Base-by-base conservation (phyloP, 768 basidiomycete genomes). In the Collybiopsis confluens region DNA sequence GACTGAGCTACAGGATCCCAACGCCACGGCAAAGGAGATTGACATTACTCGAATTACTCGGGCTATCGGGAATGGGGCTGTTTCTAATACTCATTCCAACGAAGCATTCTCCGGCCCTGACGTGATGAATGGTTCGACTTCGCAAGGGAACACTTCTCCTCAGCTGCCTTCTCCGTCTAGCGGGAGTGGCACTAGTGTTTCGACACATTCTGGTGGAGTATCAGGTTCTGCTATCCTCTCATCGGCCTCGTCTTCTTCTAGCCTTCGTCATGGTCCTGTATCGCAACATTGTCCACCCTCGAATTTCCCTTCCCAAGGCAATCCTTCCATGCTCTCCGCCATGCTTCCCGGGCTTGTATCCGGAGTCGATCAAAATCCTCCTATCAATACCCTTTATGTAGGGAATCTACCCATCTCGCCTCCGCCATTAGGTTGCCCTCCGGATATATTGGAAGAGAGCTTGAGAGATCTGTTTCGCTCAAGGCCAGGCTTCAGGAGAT, bases 311-410 rank as follows among this genome's bases (percentile, higher is more conserved):
- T 2, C 47, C 13, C 47, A 48, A 13, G 24, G 24, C n/a, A 30
- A 30, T 46, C 20, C 44, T n/a, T 46, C 45, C 1, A 21, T 48
- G 35, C 47, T 47, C 21, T 47, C 47, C 8, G 35, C 47, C 21
- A 16, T 35, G 2, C 33, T 48, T 37, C 35, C 47, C 7, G 47
- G 47, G 3, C 33, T 48, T 21, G 50, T 35, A 21, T 75, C 73
- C 38, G 71, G 75, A 24, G 73, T 85, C 33, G 96, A 98, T 70
- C 92, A 96, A 73, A 98, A 98, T 67, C 95, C 95, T 62, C 95
- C 95, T 13, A 98, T 98, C 70, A 98, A 97, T 64, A 99, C 97
- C 0, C 77, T 99, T n/a, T 98, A 98, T 64, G 94, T 99, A n/a
- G 97, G 97, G 42, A 98, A 98, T 62, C 72, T 99, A 55, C 97